Evolutionary conservation across 106 monocot genomes (phyloP).

Genomic region (Dendrobium huoshanense): DNA sequence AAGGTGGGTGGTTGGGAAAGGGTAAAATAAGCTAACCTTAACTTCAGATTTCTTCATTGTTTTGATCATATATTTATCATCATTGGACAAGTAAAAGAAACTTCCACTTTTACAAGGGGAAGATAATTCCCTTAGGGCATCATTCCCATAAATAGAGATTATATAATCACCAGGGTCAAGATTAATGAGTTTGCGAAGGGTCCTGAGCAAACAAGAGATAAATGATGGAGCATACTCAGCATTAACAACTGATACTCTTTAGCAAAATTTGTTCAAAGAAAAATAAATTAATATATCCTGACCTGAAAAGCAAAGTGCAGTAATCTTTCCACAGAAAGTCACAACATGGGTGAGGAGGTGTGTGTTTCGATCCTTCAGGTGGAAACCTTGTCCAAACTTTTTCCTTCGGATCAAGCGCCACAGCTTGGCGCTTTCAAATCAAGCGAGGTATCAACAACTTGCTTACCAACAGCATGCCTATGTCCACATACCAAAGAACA

Average conservation of each 20-base stretch:
- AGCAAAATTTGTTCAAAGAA: too few relatives aligned
- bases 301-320: too few relatives aligned
- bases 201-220: too few relatives aligned
- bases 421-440: conserved; percentile 76
- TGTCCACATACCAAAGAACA: not conserved
- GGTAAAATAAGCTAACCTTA: conserved; percentile 44
- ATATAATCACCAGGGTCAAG: too few relatives aligned
- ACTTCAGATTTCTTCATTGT: conserved; percentile 97
- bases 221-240: too few relatives aligned
- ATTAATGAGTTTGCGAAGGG: too few relatives aligned
- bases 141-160: conserved; percentile 87
- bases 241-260: too few relatives aligned
- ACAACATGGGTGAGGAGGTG: too few relatives aligned
- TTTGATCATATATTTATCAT: conserved; percentile 96
- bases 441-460: conserved; percentile 24
- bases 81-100: conserved; percentile 91
- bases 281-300: too few relatives aligned
- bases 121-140: conserved; percentile 90
- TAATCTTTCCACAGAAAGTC: too few relatives aligned
- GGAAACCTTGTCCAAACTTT: conserved; percentile 92
- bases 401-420: conserved; percentile 83
- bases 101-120: conserved; percentile 98
- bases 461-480: conserved; percentile 82
- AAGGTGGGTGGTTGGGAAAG: not conserved
- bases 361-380: too few relatives aligned